phyloP scores from a whole-genome alignment of 768 basidiomycete species.

The Kwoniella shandongensis region DNA sequence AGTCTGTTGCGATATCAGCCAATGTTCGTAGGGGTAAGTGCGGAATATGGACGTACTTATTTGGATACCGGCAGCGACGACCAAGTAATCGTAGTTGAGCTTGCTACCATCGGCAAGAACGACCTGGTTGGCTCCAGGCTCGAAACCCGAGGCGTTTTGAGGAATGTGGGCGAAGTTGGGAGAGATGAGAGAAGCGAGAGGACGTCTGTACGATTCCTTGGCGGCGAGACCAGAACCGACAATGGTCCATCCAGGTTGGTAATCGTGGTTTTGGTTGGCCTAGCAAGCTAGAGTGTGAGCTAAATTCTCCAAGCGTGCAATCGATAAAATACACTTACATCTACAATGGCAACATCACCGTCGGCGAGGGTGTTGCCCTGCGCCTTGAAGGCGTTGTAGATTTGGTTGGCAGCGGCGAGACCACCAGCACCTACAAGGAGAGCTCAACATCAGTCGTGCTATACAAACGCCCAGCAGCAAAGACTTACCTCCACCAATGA shows the following conservation, averaged over 20 bases:
- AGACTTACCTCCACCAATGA: conserved; percentile 78
- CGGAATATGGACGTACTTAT: conserved; percentile 57
- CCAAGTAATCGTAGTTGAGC: conserved; percentile 76
- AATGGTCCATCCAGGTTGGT: conserved; percentile 95
- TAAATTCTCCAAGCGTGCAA: too few relatives aligned
- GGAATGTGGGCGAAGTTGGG: conserved; percentile 68
- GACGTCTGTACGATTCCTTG: conserved; percentile 65
- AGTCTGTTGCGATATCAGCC: conserved; percentile 56
- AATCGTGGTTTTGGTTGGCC: conserved; percentile 75
- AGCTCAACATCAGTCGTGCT: conserved; percentile 8
- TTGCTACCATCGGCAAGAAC: conserved; percentile 69
- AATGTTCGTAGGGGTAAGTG: background rate
- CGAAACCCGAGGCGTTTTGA: conserved; percentile 71
- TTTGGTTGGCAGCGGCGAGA: conserved; percentile 78
- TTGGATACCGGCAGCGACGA: conserved; percentile 86
- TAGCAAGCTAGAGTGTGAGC: conserved; percentile 8
- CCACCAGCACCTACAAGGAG: conserved; percentile 69
- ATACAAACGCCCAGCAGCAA: too few relatives aligned
- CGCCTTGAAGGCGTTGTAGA: conserved; percentile 73
- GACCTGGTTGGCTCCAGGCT: conserved; percentile 71
- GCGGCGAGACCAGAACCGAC: conserved; percentile 80
- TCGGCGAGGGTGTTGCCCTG: conserved; percentile 67
- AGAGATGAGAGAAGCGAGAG: conserved; percentile 71
- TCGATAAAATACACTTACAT: too few relatives aligned
- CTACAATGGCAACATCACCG: conserved; percentile 83